Evolutionary conservation across 768 basidiomycete species (phyloP), one percentile per base, ranked within the genome.

Genomic region (Trametes coccinea): DNA sequence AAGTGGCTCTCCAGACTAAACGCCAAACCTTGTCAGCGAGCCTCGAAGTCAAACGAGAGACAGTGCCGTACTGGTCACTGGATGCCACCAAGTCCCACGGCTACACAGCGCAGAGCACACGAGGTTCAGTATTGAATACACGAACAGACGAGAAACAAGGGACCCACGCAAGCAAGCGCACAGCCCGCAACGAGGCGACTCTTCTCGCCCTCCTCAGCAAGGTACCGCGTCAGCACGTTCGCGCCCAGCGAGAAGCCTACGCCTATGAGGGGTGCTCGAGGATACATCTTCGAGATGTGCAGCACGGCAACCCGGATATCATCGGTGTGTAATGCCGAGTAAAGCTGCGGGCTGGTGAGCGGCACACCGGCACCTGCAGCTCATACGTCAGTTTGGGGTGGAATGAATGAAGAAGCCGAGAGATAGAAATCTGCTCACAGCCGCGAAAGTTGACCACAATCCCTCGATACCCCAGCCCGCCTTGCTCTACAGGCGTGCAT

Each of bases 161-260:
- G 47, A 79, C 89, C 73, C 76, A 94, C 88, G 74, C 92, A 91
- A 71, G 78, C 91, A 16, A 94, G 76, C 16, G 81, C 84, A 75
- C 87, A 88, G 33, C 84, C 90, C 4, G 87, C 84, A 55, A 74
- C 74, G 34, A 94, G 72, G 61, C 89, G 82, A 68, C 84, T 83
- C 22, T 77, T 68, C 40, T 78, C 78, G 13, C 90, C 87, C 71
- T 96, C 90, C 75, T 96, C 89, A 4, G 90, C 93, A 53, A 95
- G 76, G 73, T 97, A 97, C 63, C 92, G 83, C 37, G 93, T 90
- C 67, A 98, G 76, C 39, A 98, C 90, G 71, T 92, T 93, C 45
- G 95, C 91, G 45, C 96, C 97, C 40, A 99, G 83, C 4, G 94
- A 97, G 78, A 96, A 98, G 6, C 95, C 93, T 9, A 97, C 75